Conservation (phyloP, 2,329 filamentous ascomycete species). For the Sclerotiophoma versabilis region DNA sequence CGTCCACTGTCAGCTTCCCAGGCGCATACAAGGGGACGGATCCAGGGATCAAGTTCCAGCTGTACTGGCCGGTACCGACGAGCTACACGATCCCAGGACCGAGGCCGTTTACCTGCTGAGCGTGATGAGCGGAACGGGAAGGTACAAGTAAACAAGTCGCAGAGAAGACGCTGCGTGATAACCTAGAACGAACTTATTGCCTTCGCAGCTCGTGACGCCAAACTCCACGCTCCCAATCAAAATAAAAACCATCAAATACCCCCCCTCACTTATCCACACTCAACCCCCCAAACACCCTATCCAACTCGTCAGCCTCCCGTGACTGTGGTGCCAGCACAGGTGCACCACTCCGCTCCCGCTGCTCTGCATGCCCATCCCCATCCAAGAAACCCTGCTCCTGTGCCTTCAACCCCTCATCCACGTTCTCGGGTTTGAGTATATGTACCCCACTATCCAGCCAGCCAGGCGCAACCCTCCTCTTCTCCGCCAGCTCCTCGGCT, state of each 20-base stretch:
- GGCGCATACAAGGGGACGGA: slow-evolving; percentile 41
- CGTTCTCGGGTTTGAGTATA: slow-evolving; percentile 71
- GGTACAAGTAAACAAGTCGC: not conserved
- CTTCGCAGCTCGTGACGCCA: not conserved
- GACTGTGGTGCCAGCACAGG: slow-evolving; percentile 36
- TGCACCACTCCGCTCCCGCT: not conserved
- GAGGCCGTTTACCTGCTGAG: slow-evolving; percentile 56
- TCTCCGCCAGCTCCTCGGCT: slow-evolving; percentile 76
- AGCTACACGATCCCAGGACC: slow-evolving; percentile 59
- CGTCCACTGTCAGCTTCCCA: slow-evolving; percentile 40
- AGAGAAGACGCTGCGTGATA: not conserved
- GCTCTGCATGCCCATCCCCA: slow-evolving; percentile 18
- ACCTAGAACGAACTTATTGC: not conserved
- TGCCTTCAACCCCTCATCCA: slow-evolving; percentile 56
- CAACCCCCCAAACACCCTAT: slow-evolving; percentile 72
- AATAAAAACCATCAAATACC: not conserved
- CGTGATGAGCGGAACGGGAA: too few species aligned
- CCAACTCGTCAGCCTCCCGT: slow-evolving; percentile 67
- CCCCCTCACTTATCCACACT: slow-evolving; percentile 6
- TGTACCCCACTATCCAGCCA: slow-evolving; percentile 75
- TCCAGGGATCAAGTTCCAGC: slow-evolving; percentile 42
- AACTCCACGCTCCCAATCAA: slow-evolving; percentile 10
- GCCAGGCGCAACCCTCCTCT: slow-evolving; percentile 78
- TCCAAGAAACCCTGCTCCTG: slow-evolving; percentile 53
- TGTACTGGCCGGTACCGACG: slow-evolving; percentile 43